Conservation (phyloP, 1,139 yeast genomes). For the Hansenula lynferdii region DNA sequence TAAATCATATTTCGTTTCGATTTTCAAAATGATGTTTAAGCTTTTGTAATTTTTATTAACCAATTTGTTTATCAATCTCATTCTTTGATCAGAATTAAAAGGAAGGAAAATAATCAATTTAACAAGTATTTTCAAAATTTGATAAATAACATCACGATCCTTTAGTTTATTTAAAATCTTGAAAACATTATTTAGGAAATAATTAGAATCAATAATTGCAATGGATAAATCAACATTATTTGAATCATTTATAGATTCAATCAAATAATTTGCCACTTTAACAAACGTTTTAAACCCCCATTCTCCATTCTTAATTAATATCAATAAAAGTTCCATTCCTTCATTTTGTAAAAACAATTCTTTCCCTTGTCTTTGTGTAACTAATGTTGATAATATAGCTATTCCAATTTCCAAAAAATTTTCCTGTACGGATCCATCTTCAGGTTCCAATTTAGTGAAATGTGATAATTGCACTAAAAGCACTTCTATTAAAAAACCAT, state of each 20-base stretch:
- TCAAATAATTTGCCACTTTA: conserved; percentile 5
- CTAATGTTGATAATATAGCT: not conserved
- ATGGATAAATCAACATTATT: conserved; percentile 9
- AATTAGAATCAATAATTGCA: conserved; percentile 5
- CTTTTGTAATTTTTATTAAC: conserved; percentile 9
- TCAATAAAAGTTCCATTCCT: conserved; percentile 9
- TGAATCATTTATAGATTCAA: conserved; percentile 6
- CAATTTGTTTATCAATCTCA: conserved; percentile 13
- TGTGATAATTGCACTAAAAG: not conserved
- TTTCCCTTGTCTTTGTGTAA: conserved; percentile 3
- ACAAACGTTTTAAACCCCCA: conserved; percentile 3
- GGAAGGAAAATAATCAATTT: conserved; percentile 11
- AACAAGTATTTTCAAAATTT: conserved; percentile 2
- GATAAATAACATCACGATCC: conserved; percentile 5
- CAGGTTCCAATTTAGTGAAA: not conserved
- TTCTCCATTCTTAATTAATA: conserved; percentile 3
- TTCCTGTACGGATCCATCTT: conserved; percentile 1
- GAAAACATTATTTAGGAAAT: conserved; percentile 10
- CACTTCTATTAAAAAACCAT: not conserved
- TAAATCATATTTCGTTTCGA: not conserved
- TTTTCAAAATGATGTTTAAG: conserved; percentile 4
- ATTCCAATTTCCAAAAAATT: conserved; percentile 3
- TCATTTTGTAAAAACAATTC: conserved; percentile 7
- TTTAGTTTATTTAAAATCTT: conserved; percentile 3
- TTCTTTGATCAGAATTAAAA: conserved; percentile 12